Evolutionary conservation across 2,329 filamentous ascomycete species (phyloP).

Genomic region (Apiospora kogelbergensis): DNA sequence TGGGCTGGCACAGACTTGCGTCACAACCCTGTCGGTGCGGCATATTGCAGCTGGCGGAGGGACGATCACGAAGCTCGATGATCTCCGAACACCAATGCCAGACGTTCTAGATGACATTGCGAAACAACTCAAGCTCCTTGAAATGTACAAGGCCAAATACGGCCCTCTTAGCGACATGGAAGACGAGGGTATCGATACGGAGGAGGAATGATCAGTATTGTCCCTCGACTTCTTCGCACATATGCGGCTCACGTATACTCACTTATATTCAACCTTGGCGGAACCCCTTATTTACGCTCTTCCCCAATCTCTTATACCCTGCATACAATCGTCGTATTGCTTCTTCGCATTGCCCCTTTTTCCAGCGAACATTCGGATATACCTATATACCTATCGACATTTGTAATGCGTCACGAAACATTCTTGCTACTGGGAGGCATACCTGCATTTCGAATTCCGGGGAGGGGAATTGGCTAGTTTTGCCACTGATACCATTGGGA

Average conservation of each 20-base stretch:
- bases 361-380: not conserved
- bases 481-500: slow-evolving; percentile 5
- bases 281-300: not conserved
- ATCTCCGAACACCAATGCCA: slow-evolving; percentile 76
- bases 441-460: not conserved
- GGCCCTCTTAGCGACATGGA: slow-evolving; percentile 41
- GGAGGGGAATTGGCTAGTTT: not conserved
- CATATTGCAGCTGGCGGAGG: slow-evolving; percentile 74
- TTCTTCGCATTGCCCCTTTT: slow-evolving; percentile 12
- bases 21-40: slow-evolving; percentile 75
- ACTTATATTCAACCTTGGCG: slow-evolving; percentile 15
- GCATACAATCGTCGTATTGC: slow-evolving; percentile 10
- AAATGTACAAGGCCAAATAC: slow-evolving; percentile 56
- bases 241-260: slow-evolving; percentile 11
- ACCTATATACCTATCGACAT: slow-evolving; percentile 15
- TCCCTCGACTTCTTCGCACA: not conserved
- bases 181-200: slow-evolving; percentile 36
- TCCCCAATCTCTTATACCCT: slow-evolving; percentile 3
- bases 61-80: slow-evolving; percentile 60
- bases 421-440: slow-evolving; percentile 8
- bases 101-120: slow-evolving; percentile 65
- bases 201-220: slow-evolving; percentile 25
- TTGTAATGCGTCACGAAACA: slow-evolving; percentile 15
- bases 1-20: slow-evolving; percentile 63
- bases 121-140: slow-evolving; percentile 62